Percentiles rank a stretch among this genome's conserved stretches.
These are phyloP conservation scores for Fusarium temperatum DNA, from an alignment of 2,329 filamentous ascomycete species.

Conservation along the genomic window DNA sequence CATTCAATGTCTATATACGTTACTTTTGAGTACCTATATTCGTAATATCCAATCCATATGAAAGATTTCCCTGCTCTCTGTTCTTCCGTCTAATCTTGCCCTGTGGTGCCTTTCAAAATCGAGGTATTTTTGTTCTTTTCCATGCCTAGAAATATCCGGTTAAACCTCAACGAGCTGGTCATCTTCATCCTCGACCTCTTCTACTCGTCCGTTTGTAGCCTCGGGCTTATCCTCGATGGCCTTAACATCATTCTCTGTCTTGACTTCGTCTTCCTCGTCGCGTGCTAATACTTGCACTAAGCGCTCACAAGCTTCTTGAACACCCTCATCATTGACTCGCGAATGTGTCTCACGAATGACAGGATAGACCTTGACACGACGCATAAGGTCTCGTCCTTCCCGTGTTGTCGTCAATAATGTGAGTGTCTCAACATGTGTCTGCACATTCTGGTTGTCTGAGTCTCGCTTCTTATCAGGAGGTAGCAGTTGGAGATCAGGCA, in stretches of 20 bases:
- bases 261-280: conserved; percentile 67
- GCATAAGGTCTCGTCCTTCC: conserved; percentile 77
- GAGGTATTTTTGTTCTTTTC: background rate
- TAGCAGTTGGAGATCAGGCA: conserved; percentile 88
- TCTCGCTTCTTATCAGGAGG: conserved; percentile 91
- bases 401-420: conserved; percentile 82
- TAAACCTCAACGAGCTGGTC: conserved; percentile 65
- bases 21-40: conserved; percentile 23
- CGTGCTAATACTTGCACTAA: conserved; percentile 89
- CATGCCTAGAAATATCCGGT: background rate
- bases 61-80: background rate
- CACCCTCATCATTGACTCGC: conserved; percentile 78
- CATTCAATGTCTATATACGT: conserved; percentile 24
- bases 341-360: conserved; percentile 87
- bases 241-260: conserved; percentile 47
- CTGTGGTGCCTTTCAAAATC: background rate
- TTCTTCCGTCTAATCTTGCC: background rate
- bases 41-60: background rate
- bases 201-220: conserved; percentile 51
- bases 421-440: conserved; percentile 89
- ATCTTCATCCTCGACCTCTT: conserved; percentile 61
- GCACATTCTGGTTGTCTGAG: conserved; percentile 76
- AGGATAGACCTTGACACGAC: conserved; percentile 84
- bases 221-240: conserved; percentile 49
- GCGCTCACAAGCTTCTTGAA: conserved; percentile 86